Evolutionary conservation across 345 rosid genomes (phyloP).

Genomic region (Hypericum androsaemum): DNA sequence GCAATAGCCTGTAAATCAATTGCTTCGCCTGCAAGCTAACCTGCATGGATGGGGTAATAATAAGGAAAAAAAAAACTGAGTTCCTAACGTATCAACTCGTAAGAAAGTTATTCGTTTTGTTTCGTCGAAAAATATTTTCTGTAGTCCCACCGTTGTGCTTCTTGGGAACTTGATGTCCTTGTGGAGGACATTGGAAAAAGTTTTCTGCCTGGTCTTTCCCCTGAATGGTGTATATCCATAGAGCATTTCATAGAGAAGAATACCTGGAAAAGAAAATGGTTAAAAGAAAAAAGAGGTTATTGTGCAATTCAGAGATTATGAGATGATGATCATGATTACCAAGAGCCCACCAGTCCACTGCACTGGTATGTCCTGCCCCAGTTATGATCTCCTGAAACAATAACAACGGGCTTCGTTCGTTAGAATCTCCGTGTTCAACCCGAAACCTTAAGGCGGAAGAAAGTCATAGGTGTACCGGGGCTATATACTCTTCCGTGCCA

Average conservation of each 20-base stretch:
- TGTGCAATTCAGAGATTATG: not conserved
- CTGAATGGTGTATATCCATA: constrained; percentile 96
- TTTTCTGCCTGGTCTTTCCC: constrained; percentile 90
- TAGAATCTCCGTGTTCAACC: too few relatives aligned
- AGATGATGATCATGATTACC: constrained; percentile 31
- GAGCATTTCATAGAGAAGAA: constrained; percentile 88
- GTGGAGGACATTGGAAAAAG: constrained; percentile 79
- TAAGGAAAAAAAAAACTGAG: too few relatives aligned
- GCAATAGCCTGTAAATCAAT: constrained; percentile 59
- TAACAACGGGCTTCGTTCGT: too few relatives aligned
- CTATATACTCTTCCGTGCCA: constrained; percentile 96
- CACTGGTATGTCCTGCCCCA: constrained; percentile 91
- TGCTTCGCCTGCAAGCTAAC: constrained; percentile 72
- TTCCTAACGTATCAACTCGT: too few relatives aligned
- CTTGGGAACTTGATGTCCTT: constrained; percentile 77
- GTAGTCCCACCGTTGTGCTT: constrained; percentile 45
- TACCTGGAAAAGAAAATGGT: constrained; percentile 26
- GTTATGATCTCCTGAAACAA: constrained; percentile 61
- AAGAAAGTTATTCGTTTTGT: too few relatives aligned
- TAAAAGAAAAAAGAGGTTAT: too few relatives aligned
- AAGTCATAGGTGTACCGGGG: constrained; percentile 41
- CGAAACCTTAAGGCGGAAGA: too few relatives aligned
- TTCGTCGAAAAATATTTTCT: too few relatives aligned
- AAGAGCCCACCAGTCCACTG: constrained; percentile 99
- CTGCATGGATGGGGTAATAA: constrained; percentile 32